phyloP scores from a whole-genome alignment of 345 rosid genomes.

The Lumnitzera littorea region DNA sequence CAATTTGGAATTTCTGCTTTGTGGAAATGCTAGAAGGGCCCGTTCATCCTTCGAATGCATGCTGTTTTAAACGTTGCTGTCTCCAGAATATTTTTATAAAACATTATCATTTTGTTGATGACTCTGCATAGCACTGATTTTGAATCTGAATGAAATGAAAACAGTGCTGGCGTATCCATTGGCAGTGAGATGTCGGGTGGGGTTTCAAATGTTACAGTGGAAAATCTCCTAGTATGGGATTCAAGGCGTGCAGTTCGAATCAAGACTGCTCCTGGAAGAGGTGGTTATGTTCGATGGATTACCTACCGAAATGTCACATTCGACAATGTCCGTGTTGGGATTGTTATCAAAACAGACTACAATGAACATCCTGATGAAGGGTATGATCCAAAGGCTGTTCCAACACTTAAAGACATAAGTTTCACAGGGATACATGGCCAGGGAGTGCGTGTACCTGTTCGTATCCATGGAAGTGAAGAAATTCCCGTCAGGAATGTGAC shows the following conservation, averaged over 20 bases:
- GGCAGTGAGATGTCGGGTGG: constrained; percentile 99
- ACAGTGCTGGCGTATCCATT: constrained; percentile 94
- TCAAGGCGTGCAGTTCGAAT: constrained; percentile 92
- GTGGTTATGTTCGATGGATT: constrained; percentile 68
- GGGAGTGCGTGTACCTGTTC: constrained; percentile 91
- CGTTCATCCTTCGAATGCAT: no score
- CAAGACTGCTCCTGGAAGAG: constrained; percentile 95
- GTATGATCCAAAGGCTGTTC: constrained; percentile 70
- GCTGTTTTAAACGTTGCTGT: no score
- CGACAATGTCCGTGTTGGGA: constrained; percentile 79
- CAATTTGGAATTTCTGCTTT: background rate
- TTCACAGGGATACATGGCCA: constrained; percentile 80
- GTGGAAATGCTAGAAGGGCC: background rate
- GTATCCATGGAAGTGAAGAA: constrained; percentile 85
- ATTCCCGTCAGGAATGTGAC: constrained; percentile 76
- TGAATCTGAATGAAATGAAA: constrained; percentile 13
- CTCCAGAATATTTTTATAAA: background rate
- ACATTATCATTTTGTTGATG: background rate
- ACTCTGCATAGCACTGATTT: background rate
- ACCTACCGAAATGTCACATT: constrained; percentile 72
- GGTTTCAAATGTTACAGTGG: constrained; percentile 72
- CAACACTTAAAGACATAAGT: constrained; percentile 55
- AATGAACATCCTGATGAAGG: constrained; percentile 88
- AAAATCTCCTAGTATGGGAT: constrained; percentile 80
- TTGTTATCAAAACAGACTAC: constrained; percentile 89